A percentile compares a stretch with the other conserved stretches of the same genome.
Evolutionary conservation across 1,139 yeast genomes (phyloP).

Genomic region (Spathaspora sp.): DNA sequence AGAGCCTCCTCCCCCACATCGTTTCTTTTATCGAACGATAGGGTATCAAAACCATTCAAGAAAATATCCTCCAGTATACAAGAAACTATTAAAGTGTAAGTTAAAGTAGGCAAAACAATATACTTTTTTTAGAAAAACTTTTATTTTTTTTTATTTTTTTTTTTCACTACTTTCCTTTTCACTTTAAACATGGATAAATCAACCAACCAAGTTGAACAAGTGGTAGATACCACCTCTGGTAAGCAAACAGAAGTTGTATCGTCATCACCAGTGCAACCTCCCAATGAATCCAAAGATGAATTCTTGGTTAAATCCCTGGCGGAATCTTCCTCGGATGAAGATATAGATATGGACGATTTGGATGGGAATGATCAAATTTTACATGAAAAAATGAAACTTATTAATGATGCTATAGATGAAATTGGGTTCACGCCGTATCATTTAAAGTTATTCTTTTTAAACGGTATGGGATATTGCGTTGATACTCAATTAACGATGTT

Average conservation of each 20-base stretch:
- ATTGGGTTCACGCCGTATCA: slow-evolving; percentile 39
- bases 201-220: neutral
- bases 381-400: slow-evolving; percentile 26
- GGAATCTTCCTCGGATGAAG: slow-evolving; percentile 9
- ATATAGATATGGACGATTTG: slow-evolving; percentile 23
- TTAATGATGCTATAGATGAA: slow-evolving; percentile 36
- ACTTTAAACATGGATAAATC: too few relatives aligned
- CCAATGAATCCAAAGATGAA: neutral
- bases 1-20: too few relatives aligned
- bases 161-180: too few relatives aligned
- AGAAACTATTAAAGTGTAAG: too few relatives aligned
- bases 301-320: neutral
- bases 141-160: too few relatives aligned
- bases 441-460: slow-evolving; percentile 38
- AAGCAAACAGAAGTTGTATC: neutral
- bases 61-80: too few relatives aligned
- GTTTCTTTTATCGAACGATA: too few relatives aligned
- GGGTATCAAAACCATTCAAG: too few relatives aligned
- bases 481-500: slow-evolving; percentile 55
- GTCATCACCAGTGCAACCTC: neutral
- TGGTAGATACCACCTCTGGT: neutral
- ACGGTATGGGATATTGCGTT: slow-evolving; percentile 65
- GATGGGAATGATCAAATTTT: slow-evolving; percentile 27
- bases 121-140: too few relatives aligned
- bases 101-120: too few relatives aligned